phyloP scores from a whole-genome alignment of 441 rosid species.

The Bocquillonia castaneifolia region DNA sequence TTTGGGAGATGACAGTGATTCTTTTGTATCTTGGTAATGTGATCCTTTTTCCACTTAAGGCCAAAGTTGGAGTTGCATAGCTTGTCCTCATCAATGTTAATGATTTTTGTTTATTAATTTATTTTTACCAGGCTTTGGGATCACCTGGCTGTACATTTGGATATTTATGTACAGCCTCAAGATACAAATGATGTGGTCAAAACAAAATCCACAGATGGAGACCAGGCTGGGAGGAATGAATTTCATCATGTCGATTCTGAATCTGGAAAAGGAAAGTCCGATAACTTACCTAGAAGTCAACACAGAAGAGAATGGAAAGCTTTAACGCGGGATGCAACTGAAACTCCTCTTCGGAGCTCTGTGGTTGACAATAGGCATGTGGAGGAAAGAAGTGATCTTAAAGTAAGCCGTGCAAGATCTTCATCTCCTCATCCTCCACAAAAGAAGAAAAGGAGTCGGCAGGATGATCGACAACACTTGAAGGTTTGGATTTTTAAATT shows the following conservation, averaged over 20 bases:
- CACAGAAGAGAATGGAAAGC: slow-evolving; percentile 70
- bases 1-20: slow-evolving; percentile 86
- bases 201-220: slow-evolving; percentile 28
- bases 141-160: slow-evolving; percentile 61
- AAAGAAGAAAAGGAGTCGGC: slow-evolving; percentile 53
- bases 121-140: slow-evolving; percentile 82
- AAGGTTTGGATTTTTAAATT: slow-evolving; percentile 45
- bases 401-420: slow-evolving; percentile 38
- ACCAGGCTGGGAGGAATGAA: slow-evolving; percentile 29
- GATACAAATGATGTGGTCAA: slow-evolving; percentile 33
- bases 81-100: not conserved
- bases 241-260: slow-evolving; percentile 39
- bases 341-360: slow-evolving; percentile 60
- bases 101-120: not conserved
- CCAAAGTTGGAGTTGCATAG: not conserved
- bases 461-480: slow-evolving; percentile 40
- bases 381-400: slow-evolving; percentile 41
- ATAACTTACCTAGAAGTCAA: slow-evolving; percentile 36
- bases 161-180: slow-evolving; percentile 46
- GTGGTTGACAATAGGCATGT: slow-evolving; percentile 36
- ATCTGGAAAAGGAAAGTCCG: slow-evolving; percentile 39
- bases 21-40: slow-evolving; percentile 77
- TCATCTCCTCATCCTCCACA: slow-evolving; percentile 42
- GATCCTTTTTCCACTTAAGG: slow-evolving; percentile 13
- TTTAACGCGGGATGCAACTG: slow-evolving; percentile 41